These are phyloP conservation scores for Echites panduratus DNA, from an alignment of 257 asterid genomes.

Conservation along the genomic window DNA sequence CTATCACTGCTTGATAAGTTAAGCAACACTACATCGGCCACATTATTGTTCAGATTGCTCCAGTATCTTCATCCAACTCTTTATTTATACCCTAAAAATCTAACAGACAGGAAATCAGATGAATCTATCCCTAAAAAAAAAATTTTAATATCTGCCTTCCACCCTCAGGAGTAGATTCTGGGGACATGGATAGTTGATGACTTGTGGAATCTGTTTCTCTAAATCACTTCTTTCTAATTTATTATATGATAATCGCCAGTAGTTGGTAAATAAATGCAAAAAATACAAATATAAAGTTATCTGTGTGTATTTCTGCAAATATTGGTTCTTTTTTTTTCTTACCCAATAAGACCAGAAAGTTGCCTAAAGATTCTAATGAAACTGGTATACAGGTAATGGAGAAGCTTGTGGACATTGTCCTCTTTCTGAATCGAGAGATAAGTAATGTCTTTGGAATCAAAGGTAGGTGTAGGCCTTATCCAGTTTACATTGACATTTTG, in stretches of 20 bases:
- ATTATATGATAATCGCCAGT: too few species aligned
- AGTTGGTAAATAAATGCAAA: neutral
- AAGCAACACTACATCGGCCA: neutral
- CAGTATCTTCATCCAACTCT: too few species aligned
- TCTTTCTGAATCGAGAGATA: slow-evolving; percentile 68
- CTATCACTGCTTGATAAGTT: neutral
- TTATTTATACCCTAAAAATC: too few species aligned
- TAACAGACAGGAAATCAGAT: too few species aligned
- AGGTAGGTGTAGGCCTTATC: too few species aligned
- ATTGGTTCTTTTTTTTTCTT: neutral
- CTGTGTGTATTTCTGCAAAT: neutral
- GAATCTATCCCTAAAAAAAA: too few species aligned
- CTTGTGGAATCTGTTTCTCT: too few species aligned
- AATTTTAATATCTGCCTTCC: too few species aligned
- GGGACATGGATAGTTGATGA: too few species aligned
- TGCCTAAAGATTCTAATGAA: neutral
- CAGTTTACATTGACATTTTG: too few species aligned
- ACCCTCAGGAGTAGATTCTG: too few species aligned
- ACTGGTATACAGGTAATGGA: slow-evolving; percentile 55
- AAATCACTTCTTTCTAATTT: too few species aligned
- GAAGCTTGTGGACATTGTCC: slow-evolving; percentile 70
- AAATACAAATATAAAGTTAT: neutral
- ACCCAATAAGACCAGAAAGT: neutral
- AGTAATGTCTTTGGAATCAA: slow-evolving; percentile 43
- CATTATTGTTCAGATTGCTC: neutral